Evolutionary conservation across 2,329 filamentous ascomycete species (phyloP).

Genomic region (Rhinocladiella similis): DNA sequence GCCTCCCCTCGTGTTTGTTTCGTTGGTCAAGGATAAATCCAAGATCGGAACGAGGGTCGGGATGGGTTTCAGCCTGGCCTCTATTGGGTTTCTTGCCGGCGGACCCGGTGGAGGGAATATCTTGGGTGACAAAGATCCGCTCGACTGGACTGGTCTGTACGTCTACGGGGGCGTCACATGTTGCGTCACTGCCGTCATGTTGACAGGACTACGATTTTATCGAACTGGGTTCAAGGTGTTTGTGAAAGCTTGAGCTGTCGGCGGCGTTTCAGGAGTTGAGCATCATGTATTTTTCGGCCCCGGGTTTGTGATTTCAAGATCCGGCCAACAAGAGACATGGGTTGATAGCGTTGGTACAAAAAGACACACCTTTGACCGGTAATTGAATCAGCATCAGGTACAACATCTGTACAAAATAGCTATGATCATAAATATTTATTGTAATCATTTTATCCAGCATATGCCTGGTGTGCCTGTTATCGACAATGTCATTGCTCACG

Average conservation of each 20-base stretch:
- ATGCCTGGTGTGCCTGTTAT: too few species aligned
- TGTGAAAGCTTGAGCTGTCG: constrained; percentile 4
- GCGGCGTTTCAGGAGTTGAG: too few species aligned
- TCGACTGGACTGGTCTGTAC: constrained; percentile 21
- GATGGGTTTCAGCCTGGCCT: constrained; percentile 16
- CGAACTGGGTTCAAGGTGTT: constrained; percentile 8
- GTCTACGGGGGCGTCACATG: constrained; percentile 13
- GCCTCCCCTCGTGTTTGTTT: constrained; percentile 41
- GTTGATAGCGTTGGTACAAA: too few species aligned
- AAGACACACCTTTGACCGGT: too few species aligned
- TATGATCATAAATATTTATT: too few species aligned
- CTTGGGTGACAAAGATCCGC: constrained; percentile 1
- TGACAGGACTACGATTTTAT: constrained; percentile 3
- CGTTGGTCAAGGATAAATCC: constrained; percentile 48
- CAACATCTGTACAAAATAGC: too few species aligned
- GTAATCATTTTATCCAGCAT: too few species aligned
- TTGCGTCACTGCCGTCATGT: constrained; percentile 6
- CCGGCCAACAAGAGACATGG: too few species aligned
- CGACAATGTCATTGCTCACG: too few species aligned
- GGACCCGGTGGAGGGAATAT: constrained; percentile 15
- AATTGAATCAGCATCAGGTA: too few species aligned
- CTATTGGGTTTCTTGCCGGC: constrained; percentile 14
- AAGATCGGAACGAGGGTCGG: constrained; percentile 60
- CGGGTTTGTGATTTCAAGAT: too few species aligned
- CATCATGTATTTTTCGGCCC: too few species aligned